These are phyloP conservation scores for Arabidopsis thaliana DNA, from an alignment of 345 rosid species.

Conservation along the genomic window TAIR10.1 NC_003074.8:22633501-22634000, in stretches of 20 bases:
- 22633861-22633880: neutral
- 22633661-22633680: constrained; percentile 90
- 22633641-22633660: constrained; percentile 97
- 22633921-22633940: neutral
- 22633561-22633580: constrained; percentile 88
- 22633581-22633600: constrained; percentile 72
- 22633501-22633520: constrained; percentile 88
- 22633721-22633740: constrained; percentile 78
- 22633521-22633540: constrained; percentile 97
- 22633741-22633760: constrained; percentile 98
- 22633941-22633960: too few relatives aligned
- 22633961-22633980: too few relatives aligned
- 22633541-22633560: constrained; percentile 87
- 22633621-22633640: constrained; percentile 82
- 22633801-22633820: constrained; percentile 94
- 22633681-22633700: constrained; percentile 84
- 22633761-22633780: constrained; percentile 98
- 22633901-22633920: neutral
- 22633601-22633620: constrained; percentile 88
- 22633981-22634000: neutral
- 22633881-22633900: neutral
- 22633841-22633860: constrained; percentile 46
- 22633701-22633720: constrained; percentile 81
- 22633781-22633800: constrained; percentile 95
- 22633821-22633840: constrained; percentile 92